Base-by-base conservation (phyloP, 2,329 filamentous ascomycete species). In the Alternaria atra region DNA sequence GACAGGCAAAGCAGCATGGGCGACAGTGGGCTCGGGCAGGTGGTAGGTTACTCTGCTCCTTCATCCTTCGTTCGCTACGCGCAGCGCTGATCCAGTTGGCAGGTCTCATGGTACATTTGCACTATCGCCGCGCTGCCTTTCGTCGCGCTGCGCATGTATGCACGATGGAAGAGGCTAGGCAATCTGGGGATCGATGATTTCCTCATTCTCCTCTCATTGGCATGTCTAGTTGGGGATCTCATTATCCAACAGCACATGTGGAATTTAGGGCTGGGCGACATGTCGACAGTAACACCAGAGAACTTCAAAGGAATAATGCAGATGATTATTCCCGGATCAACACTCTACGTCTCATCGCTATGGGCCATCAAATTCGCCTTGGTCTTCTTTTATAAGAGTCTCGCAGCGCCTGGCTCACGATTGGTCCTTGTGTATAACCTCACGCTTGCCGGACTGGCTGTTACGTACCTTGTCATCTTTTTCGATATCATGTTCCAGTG, bases 351-450 rank as follows among this genome's bases (percentile, higher is more conserved):
- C 0, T 67, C 79, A 3, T 80, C 79, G 3, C 58, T 81, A 5
- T 81, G 80, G 80, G 68, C 77, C 12, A 77, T 81, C 67, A 81
- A 81, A 48, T 68, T 80, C 6, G 79, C 79, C 5, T 67, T 81
- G 4, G 79, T 81, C 7, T 43, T 81, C 1, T 81, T 81, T 56
- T 81, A 81, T 70, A 81, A 81, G 37, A 73, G 72, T 35, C 74
- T 81, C 17, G 77, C 80, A 2, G 76, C 71, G 0, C 75, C 72
- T 1, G 76, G 77, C 27, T 77, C 79, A 1, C 74, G 63, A 9
- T 56, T 81, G 1, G 75, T 80, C 52, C 67, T 68, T 5, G 63
- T 81, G 0, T 81, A 81, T 68, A 81, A 80, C 34, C 48, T 77
- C 27, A 67, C 77, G 0, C 68, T 81, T 1, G 75, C 69, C 2